phyloP scores from a whole-genome alignment of 2,329 filamentous ascomycete genomes.

The Cercospora zeina region DNA sequence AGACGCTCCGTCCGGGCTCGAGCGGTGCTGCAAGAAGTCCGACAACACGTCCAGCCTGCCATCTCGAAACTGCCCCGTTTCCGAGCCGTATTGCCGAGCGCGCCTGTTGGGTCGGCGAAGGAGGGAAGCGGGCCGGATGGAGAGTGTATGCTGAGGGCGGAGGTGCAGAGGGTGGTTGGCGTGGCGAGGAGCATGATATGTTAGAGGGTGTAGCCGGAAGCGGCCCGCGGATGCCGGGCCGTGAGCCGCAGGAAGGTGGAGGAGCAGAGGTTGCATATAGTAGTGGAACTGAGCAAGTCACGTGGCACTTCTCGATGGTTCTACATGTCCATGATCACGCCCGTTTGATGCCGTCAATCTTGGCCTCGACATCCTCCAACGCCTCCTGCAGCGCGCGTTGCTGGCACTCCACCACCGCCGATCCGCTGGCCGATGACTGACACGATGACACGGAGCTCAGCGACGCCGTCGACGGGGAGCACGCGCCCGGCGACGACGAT shows the following conservation, averaged over 20 bases:
- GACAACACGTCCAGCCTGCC: slow-evolving; percentile 9
- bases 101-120: no score
- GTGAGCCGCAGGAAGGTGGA: no score
- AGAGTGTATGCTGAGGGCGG: background rate
- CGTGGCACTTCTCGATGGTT: no score
- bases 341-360: slow-evolving; percentile 3
- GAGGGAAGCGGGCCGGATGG: background rate
- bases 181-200: background rate
- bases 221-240: no score
- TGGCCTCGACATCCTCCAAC: background rate
- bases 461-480: slow-evolving; percentile 3
- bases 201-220: background rate
- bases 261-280: no score
- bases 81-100: background rate
- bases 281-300: no score
- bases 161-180: slow-evolving; percentile 1
- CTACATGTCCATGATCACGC: background rate
- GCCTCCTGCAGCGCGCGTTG: slow-evolving; percentile 7
- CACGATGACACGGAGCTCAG: background rate
- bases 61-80: slow-evolving; percentile 11
- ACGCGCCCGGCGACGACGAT: background rate
- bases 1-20: slow-evolving; percentile 8
- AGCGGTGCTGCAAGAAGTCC: slow-evolving; percentile 11
- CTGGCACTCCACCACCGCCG: slow-evolving; percentile 6
- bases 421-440: background rate